Evolutionary conservation across 2,329 filamentous ascomycete species (phyloP).

Genomic region (Onygena corvina): DNA sequence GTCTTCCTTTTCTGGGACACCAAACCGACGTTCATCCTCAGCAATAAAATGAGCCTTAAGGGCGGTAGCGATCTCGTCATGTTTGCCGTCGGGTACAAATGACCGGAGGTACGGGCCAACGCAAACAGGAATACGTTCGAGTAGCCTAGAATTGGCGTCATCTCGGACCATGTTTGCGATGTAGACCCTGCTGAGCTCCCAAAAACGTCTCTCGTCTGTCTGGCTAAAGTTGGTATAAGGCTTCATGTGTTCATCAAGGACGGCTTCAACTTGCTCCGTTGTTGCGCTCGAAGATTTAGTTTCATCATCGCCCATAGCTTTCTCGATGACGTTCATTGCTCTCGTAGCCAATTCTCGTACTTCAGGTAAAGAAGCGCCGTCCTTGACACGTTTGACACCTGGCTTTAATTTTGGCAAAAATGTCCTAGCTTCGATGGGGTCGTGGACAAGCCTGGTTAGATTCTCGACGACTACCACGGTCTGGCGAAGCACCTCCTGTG

Average conservation of each 20-base stretch:
- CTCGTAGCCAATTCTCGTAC: slow-evolving; percentile 80
- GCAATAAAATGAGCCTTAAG: slow-evolving; percentile 68
- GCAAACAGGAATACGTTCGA: slow-evolving; percentile 57
- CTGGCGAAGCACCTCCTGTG: slow-evolving; percentile 88
- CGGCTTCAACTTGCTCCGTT: slow-evolving; percentile 56
- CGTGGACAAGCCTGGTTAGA: slow-evolving; percentile 93
- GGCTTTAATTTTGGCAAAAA: slow-evolving; percentile 92
- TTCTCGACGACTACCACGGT: slow-evolving; percentile 96
- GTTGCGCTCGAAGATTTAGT: slow-evolving; percentile 52
- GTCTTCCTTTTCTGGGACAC: slow-evolving; percentile 72
- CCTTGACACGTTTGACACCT: slow-evolving; percentile 77
- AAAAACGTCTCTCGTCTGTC: slow-evolving; percentile 49
- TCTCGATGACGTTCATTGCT: slow-evolving; percentile 75
- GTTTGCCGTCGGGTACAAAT: slow-evolving; percentile 51
- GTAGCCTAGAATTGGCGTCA: slow-evolving; percentile 70
- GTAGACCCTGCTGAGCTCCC: slow-evolving; percentile 58
- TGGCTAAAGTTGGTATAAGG: slow-evolving; percentile 53
- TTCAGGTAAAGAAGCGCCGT: slow-evolving; percentile 83
- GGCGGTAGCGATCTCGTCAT: slow-evolving; percentile 55
- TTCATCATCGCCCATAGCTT: slow-evolving; percentile 70
- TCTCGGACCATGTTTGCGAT: slow-evolving; percentile 76
- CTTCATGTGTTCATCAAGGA: slow-evolving; percentile 62
- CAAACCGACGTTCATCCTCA: slow-evolving; percentile 79
- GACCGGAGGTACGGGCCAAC: slow-evolving; percentile 64
- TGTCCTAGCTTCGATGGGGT: slow-evolving; percentile 82